Conservation (phyloP, 2,329 filamentous ascomycete genomes). For the Orbilia javanica region DNA sequence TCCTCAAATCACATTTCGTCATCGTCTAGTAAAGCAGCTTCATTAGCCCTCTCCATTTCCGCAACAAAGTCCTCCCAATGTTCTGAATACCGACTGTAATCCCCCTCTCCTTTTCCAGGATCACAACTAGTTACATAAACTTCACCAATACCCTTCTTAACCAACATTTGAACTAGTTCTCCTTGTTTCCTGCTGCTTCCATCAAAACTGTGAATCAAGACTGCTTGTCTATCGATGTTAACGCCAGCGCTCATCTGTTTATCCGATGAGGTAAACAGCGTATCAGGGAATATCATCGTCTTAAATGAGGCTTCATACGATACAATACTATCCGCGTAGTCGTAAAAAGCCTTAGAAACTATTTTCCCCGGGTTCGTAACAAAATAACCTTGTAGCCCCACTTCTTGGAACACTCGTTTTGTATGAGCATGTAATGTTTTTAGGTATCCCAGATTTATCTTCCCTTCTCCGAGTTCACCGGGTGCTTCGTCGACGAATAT, state of each 20-base stretch:
- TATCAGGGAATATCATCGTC: constrained; percentile 47
- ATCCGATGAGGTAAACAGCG: constrained; percentile 46
- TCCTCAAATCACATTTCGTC: background rate
- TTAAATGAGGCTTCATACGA: constrained; percentile 53
- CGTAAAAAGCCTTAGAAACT: constrained; percentile 39
- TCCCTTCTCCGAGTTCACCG: constrained; percentile 42
- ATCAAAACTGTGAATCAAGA: constrained; percentile 52
- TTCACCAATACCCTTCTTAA: constrained; percentile 46
- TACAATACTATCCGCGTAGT: constrained; percentile 43
- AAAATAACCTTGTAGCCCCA: constrained; percentile 31
- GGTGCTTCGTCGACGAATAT: constrained; percentile 66
- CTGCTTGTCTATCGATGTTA: constrained; percentile 21
- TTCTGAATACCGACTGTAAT: constrained; percentile 50
- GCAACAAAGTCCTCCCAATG: constrained; percentile 54
- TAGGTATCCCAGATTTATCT: constrained; percentile 32
- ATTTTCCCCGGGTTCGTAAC: constrained; percentile 49
- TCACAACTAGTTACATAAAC: constrained; percentile 51
- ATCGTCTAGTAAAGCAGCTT: constrained; percentile 8
- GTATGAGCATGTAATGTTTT: constrained; percentile 22
- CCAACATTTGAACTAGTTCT: constrained; percentile 42
- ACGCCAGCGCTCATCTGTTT: constrained; percentile 38
- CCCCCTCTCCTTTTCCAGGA: constrained; percentile 49
- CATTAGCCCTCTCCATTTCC: constrained; percentile 46
- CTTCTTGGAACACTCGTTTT: constrained; percentile 29
- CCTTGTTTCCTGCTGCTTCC: constrained; percentile 48